Percentiles rank a stretch among this genome's conserved stretches.
Conservation (phyloP, 257 asterid species). For the Ocimum tenuiflorum region DNA sequence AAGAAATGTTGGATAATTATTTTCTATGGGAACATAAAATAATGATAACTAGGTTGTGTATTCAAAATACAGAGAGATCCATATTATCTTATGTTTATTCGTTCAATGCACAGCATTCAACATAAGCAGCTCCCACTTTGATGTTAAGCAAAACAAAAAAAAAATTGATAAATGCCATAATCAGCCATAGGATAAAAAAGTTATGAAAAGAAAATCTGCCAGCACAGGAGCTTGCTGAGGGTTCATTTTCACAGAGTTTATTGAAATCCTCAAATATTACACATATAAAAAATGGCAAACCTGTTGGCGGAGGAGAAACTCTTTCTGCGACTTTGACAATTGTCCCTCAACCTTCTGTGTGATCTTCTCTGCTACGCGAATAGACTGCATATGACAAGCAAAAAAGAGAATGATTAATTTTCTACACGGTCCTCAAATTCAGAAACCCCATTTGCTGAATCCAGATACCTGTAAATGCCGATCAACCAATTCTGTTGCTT, state of each 20-base stretch:
- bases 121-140: not conserved
- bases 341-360: slow-evolving; percentile 99
- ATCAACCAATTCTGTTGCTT: slow-evolving; percentile 94
- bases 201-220: slow-evolving; percentile 1
- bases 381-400: slow-evolving; percentile 56
- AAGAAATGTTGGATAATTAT: not conserved
- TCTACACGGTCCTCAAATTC: slow-evolving; percentile 19
- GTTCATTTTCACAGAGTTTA: slow-evolving; percentile 7
- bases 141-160: slow-evolving; percentile 3
- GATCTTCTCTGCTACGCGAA: slow-evolving; percentile 96
- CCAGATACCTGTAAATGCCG: slow-evolving; percentile 83
- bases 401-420: slow-evolving; percentile 10
- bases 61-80: slow-evolving; percentile 5
- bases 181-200: slow-evolving; percentile 12
- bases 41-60: not conserved
- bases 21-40: not conserved
- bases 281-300: slow-evolving; percentile 32
- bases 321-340: slow-evolving; percentile 97
- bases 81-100: not conserved
- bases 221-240: slow-evolving; percentile 12
- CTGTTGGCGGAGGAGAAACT: slow-evolving; percentile 98
- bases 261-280: slow-evolving; percentile 1
- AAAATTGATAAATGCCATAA: slow-evolving; percentile 8
- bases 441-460: slow-evolving; percentile 19
- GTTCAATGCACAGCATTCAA: slow-evolving; percentile 15